Conservation (phyloP, 2,329 filamentous ascomycete genomes). For the Colletotrichum simmondsii region DNA sequence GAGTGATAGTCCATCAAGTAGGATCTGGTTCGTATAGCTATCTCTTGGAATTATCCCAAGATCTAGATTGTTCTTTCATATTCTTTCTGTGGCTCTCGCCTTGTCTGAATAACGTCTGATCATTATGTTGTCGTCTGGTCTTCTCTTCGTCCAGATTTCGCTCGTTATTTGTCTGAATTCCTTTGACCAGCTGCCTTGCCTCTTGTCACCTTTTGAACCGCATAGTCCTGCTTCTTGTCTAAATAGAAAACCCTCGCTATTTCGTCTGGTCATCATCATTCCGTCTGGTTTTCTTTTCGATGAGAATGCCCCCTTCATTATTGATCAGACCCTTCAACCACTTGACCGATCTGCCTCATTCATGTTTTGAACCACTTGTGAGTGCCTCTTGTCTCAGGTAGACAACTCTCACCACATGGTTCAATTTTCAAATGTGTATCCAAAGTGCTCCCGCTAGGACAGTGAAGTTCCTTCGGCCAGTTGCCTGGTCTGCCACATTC, state of each 20-base stretch:
- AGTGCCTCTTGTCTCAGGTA: too few species aligned
- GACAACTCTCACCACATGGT: too few species aligned
- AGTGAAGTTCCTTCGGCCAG: neutral
- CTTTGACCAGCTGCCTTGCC: constrained; percentile 4
- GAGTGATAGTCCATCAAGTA: too few species aligned
- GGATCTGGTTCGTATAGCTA: neutral
- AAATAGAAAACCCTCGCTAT: neutral
- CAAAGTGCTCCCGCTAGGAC: neutral
- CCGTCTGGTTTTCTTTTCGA: neutral
- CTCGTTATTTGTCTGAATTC: neutral
- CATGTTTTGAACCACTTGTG: too few species aligned
- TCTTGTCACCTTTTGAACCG: neutral
- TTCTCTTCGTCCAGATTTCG: neutral
- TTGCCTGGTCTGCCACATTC: neutral
- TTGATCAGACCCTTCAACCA: too few species aligned
- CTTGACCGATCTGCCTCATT: too few species aligned
- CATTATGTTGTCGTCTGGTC: too few species aligned
- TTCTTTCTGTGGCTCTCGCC: neutral
- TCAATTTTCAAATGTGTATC: neutral
- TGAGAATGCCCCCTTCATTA: too few species aligned
- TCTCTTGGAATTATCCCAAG: neutral
- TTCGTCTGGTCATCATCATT: neutral
- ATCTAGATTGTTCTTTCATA: neutral
- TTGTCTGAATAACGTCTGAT: neutral
- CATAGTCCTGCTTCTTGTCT: neutral